These are phyloP conservation scores for Colletotrichum paranaense DNA, from an alignment of 2,329 filamentous ascomycete species.

Conservation along the genomic window DNA sequence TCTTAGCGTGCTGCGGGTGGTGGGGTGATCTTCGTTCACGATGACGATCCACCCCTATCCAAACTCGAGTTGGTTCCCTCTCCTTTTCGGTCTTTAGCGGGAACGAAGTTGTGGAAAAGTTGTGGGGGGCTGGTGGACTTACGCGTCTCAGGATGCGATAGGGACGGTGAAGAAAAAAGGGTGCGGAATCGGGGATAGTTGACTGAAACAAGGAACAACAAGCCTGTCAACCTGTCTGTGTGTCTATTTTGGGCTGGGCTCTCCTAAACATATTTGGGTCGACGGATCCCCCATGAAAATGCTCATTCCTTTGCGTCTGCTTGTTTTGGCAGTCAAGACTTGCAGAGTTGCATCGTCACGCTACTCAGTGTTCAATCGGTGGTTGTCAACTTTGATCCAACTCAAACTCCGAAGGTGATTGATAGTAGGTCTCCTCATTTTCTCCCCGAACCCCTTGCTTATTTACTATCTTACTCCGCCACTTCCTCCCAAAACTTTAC, in stretches of 20 bases:
- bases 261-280: not conserved
- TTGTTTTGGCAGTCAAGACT: not conserved
- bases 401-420: not conserved
- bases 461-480: not conserved
- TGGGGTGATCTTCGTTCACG: conserved; percentile 26
- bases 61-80: not conserved
- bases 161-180: not conserved
- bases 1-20: conserved; percentile 5
- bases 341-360: not conserved
- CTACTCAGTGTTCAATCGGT: not conserved
- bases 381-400: not conserved
- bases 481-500: no score
- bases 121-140: conserved; percentile 9
- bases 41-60: conserved; percentile 24
- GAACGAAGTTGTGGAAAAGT: conserved; percentile 5
- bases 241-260: not conserved
- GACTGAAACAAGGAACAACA: not conserved
- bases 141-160: conserved; percentile 24
- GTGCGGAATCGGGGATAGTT: not conserved
- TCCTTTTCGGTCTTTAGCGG: not conserved
- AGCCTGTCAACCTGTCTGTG: not conserved
- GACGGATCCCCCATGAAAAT: not conserved
- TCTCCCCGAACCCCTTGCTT: not conserved
- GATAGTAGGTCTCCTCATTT: not conserved
- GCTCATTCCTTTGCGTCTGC: not conserved